Percentiles rank a stretch among this genome's conserved stretches.
phyloP scores from a whole-genome alignment of 345 rosid genomes.

The Acer negundo region DNA sequence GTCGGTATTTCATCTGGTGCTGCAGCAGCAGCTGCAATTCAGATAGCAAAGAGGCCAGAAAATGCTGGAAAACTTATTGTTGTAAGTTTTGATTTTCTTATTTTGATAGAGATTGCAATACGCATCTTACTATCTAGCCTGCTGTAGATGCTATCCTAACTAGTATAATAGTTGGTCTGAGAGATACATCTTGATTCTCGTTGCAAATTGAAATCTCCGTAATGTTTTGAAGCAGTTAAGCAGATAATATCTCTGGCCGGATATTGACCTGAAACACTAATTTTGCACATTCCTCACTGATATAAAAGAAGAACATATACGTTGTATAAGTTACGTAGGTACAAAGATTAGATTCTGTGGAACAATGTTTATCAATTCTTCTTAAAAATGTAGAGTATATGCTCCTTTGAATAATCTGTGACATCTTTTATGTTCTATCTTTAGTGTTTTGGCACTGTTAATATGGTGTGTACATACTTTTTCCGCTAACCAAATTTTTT shows the following conservation, averaged over 20 bases:
- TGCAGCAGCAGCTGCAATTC: conserved; percentile 57
- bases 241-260: not conserved
- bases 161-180: not conserved
- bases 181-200: not conserved
- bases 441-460: not conserved
- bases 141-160: not conserved
- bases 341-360: not conserved
- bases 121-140: not conserved
- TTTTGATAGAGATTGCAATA: not conserved
- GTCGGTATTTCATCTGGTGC: conserved; percentile 83
- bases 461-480: not conserved
- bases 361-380: not conserved
- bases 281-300: not conserved
- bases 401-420: not conserved
- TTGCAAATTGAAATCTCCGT: not conserved
- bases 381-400: not conserved
- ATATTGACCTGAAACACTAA: not conserved
- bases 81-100: conserved; percentile 37
- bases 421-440: not conserved
- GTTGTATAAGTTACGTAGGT: not conserved
- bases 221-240: not conserved
- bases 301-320: not conserved
- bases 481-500: not conserved
- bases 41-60: conserved; percentile 62
- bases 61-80: conserved; percentile 69